Evolutionary conservation across 1,284 basidiomycete species (phyloP), one percentile per base, ranked within the genome.

Genomic region (Xerocomus nothofagi): DNA sequence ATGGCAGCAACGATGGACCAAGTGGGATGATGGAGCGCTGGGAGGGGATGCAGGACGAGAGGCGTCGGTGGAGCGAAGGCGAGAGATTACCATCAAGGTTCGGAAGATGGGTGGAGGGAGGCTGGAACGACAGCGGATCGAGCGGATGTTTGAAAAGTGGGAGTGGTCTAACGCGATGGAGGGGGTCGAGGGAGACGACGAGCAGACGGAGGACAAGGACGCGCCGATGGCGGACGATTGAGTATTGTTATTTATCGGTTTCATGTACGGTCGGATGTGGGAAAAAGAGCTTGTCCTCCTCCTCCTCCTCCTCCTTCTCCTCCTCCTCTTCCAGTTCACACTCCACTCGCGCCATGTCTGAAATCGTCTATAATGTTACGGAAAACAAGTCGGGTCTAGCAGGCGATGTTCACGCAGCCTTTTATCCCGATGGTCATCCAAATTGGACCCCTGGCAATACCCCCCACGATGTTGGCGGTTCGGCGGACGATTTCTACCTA

Each of bases 91-190:
- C 15, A 66, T 82, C 18, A 86, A 81, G 62, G 73, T 85, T 51
- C 76, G 87, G 54, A 76, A 71, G 66, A 81, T 76, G 18, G 71
- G 59, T 31, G 71, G 71, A 24, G 80, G 83, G n/a, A n/a, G n/a
- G 31, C 43, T 87, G 37, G 86, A 90, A 63, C 73, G 87, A 58
- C 86, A 90, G 56, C 73, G 78, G 47, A 79, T 88, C 52, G 82
- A 86, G 60, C 76, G 87, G 50, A 70, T 77, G 21, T 69, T 83
- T 41, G 88, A 91, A 67, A 73, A 75, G 45, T 90, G 86, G 85
- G 71, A 62, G 20, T 88, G 84, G 85, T 49, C 65, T 17, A 39
- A 33, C 9, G 42, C 39, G 53, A 41, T 15, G 32, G 51, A 39
- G 33, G 38, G n/a, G n/a, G n/a, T n/a, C n/a, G n/a, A 42, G 31